A percentile compares a stretch with the other conserved stretches of the same genome.
These are phyloP conservation scores for Papiliotrema terrestris DNA, from an alignment of 1,284 basidiomycete genomes.

Conservation along the genomic window DNA sequence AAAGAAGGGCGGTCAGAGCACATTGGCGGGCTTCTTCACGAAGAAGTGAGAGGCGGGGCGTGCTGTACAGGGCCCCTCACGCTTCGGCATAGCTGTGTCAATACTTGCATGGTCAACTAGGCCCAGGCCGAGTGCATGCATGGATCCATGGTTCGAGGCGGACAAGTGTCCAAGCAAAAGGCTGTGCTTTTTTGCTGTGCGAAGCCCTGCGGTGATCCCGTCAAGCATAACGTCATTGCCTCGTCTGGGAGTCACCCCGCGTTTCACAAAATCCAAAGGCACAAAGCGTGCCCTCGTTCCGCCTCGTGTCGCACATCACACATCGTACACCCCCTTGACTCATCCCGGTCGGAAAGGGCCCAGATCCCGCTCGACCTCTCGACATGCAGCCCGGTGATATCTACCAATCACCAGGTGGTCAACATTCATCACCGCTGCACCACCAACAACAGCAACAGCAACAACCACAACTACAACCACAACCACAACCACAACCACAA, in stretches of 20 bases:
- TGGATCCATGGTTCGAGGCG: too few relatives aligned
- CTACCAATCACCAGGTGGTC: constrained; percentile 13
- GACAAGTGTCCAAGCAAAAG: too few relatives aligned
- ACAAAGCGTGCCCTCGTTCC: too few relatives aligned
- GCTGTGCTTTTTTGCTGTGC: too few relatives aligned
- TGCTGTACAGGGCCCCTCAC: too few relatives aligned
- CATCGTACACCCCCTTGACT: not conserved
- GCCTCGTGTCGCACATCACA: not conserved
- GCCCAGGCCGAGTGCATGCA: too few relatives aligned
- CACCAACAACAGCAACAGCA: not conserved
- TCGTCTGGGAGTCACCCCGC: too few relatives aligned
- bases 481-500: constrained; percentile 4
- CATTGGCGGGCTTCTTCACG: constrained; percentile 38
- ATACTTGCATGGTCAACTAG: too few relatives aligned
- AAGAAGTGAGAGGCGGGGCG: constrained; percentile 22
- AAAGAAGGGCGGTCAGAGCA: constrained; percentile 29
- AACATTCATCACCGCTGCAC: not conserved
- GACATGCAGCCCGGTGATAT: constrained; percentile 34
- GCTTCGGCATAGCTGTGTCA: too few relatives aligned
- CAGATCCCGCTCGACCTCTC: not conserved
- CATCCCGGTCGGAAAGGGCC: not conserved
- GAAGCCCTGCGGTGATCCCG: too few relatives aligned
- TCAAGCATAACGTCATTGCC: too few relatives aligned
- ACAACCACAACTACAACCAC: constrained; percentile 5
- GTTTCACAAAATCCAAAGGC: too few relatives aligned